Evolutionary conservation across 1,139 yeast genomes (phyloP).

Genomic region (Debaryomycetaceae sp.): DNA sequence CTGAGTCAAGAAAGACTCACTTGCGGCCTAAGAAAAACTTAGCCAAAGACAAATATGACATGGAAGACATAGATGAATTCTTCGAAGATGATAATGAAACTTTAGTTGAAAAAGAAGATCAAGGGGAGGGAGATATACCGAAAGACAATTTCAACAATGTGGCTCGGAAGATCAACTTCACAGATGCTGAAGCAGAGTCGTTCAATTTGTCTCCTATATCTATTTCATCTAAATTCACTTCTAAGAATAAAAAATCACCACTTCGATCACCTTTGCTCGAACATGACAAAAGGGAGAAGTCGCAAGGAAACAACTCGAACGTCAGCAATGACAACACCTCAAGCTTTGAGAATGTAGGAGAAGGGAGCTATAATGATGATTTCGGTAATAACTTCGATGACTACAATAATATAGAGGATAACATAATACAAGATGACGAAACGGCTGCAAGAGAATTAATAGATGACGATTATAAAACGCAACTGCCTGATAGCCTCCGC

Average conservation of each 20-base stretch:
- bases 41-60: conserved; percentile 61
- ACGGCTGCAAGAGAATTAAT: conserved; percentile 4
- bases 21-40: conserved; percentile 49
- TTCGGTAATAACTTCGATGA: conserved; percentile 7
- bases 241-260: conserved; percentile 27
- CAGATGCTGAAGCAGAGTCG: conserved; percentile 35
- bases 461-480: not conserved
- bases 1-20: conserved; percentile 60
- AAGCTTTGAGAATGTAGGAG: not conserved
- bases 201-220: conserved; percentile 31
- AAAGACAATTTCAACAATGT: conserved; percentile 13
- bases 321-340: conserved; percentile 5
- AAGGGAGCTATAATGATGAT: conserved; percentile 6
- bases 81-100: conserved; percentile 49
- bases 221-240: conserved; percentile 14
- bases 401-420: conserved; percentile 10
- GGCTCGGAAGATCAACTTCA: conserved; percentile 37
- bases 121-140: conserved; percentile 3
- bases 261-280: conserved; percentile 33
- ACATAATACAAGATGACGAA: conserved; percentile 14
- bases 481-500: not conserved
- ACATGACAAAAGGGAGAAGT: conserved; percentile 5
- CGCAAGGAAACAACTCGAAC: not conserved
- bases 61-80: conserved; percentile 80
- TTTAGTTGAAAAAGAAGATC: conserved; percentile 7